phyloP scores from a whole-genome alignment of 176 grass and related monocot species.

The Cymbopogon citratus region DNA sequence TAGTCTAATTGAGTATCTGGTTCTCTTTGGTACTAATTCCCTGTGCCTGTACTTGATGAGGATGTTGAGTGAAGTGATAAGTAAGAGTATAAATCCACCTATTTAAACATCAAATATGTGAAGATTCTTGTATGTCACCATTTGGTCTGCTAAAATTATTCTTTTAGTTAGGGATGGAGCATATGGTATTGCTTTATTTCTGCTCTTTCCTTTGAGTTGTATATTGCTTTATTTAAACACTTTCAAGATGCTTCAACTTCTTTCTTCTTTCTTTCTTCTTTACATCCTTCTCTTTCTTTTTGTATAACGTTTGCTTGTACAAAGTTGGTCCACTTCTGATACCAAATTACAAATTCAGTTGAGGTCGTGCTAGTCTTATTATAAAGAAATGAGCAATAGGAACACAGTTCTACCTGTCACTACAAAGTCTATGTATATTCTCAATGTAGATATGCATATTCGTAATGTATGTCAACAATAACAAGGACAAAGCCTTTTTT shows the following conservation, averaged over 20 bases:
- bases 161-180: background rate
- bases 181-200: background rate
- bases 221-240: too few species aligned
- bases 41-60: background rate
- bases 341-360: background rate
- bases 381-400: background rate
- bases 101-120: background rate
- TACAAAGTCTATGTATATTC: background rate
- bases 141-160: slow-evolving; percentile 2
- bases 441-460: background rate
- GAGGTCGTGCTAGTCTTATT: background rate
- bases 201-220: background rate
- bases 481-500: background rate
- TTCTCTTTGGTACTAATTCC: background rate
- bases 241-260: background rate
- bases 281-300: background rate
- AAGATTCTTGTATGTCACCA: background rate
- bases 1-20: background rate
- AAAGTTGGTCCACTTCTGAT: background rate
- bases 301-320: background rate
- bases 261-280: background rate
- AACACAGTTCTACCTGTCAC: background rate
- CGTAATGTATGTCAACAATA: background rate
- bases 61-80: background rate
- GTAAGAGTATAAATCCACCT: background rate